A percentile compares a stretch with the other conserved stretches of the same genome.
These are phyloP conservation scores for Kondoa subrosea DNA, from an alignment of 768 basidiomycete genomes.

Conservation along the genomic window DNA sequence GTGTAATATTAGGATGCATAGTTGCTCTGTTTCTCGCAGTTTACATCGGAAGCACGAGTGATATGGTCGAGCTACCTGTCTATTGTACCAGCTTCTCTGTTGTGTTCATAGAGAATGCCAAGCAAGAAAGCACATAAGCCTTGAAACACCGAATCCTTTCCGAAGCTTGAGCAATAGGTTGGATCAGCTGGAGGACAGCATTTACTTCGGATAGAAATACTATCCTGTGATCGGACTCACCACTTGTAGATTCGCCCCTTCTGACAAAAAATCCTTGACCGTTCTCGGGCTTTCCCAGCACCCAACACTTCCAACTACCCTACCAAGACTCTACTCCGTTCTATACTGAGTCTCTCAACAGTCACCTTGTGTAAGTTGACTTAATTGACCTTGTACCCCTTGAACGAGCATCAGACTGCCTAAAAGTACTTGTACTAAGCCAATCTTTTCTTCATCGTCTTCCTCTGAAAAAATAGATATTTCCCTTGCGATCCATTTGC, in stretches of 20 bases:
- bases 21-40: slow-evolving; percentile 42
- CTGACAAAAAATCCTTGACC: slow-evolving; percentile 70
- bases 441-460: slow-evolving; percentile 41
- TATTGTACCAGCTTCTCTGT: slow-evolving; percentile 85
- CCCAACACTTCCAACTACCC: slow-evolving; percentile 74
- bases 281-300: slow-evolving; percentile 86
- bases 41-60: neutral
- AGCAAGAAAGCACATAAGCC: slow-evolving; percentile 80
- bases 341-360: slow-evolving; percentile 44
- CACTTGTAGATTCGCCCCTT: slow-evolving; percentile 70
- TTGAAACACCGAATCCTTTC: slow-evolving; percentile 68
- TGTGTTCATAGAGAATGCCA: slow-evolving; percentile 89
- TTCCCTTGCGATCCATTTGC: slow-evolving; percentile 35
- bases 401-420: slow-evolving; percentile 80
- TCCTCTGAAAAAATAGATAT: slow-evolving; percentile 30
- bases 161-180: slow-evolving; percentile 77
- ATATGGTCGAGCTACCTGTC: slow-evolving; percentile 54
- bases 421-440: slow-evolving; percentile 62
- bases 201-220: neutral
- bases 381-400: slow-evolving; percentile 40
- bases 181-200: slow-evolving; percentile 59
- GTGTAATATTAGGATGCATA: slow-evolving; percentile 71
- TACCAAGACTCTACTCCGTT: slow-evolving; percentile 79
- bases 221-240: slow-evolving; percentile 41
- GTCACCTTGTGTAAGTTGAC: slow-evolving; percentile 39